A percentile compares a stretch with the other conserved stretches of the same genome.
These are phyloP conservation scores for Dioscorea cayenensis DNA, from an alignment of 116 monocot genomes.

Conservation along the genomic window DNA sequence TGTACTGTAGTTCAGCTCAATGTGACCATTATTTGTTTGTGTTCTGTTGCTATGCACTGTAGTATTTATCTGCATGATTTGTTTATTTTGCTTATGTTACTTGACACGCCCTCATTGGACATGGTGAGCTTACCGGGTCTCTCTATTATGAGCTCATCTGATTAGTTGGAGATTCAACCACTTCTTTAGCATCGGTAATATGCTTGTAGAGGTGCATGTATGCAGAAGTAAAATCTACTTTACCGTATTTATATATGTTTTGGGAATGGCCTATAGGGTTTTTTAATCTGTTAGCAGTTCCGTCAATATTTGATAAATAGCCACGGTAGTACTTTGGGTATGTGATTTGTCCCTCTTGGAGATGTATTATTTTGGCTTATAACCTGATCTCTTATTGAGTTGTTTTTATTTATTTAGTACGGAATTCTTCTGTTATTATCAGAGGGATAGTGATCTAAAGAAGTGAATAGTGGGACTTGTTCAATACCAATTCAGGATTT, in stretches of 20 bases:
- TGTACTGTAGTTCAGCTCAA: conserved; percentile 4
- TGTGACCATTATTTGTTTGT: background rate
- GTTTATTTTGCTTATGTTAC: background rate
- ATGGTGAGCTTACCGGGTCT: background rate
- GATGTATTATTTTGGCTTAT: background rate
- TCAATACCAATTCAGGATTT: background rate
- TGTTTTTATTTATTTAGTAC: background rate
- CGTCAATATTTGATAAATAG: too few species aligned
- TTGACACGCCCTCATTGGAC: background rate
- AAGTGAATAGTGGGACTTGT: background rate
- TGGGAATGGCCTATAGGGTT: too few species aligned
- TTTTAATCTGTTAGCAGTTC: too few species aligned
- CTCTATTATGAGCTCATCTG: too few species aligned
- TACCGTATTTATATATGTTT: too few species aligned
- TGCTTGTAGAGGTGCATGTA: too few species aligned
- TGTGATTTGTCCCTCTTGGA: background rate
- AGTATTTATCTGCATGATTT: background rate
- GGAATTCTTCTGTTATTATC: background rate
- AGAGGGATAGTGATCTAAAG: background rate
- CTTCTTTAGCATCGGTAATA: too few species aligned
- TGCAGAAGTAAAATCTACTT: too few species aligned
- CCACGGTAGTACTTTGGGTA: too few species aligned
- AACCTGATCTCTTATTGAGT: background rate
- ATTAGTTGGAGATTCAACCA: too few species aligned
- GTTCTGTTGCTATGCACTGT: conserved; percentile 4